Evolutionary conservation across 75 land plant genomes (phyloP).

Genomic region (Picea glauca): DNA sequence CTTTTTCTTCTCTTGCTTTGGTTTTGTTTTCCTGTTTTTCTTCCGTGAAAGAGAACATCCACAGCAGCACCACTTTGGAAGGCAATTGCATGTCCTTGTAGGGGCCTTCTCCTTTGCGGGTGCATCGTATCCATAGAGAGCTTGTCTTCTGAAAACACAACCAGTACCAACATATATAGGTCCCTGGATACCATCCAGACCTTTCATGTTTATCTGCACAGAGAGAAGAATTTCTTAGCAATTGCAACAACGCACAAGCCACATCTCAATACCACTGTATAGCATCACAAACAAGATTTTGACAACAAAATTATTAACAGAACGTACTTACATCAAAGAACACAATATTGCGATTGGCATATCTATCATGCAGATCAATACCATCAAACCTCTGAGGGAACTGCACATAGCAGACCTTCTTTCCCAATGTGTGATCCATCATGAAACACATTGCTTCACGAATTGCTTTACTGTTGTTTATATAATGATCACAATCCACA

Average conservation of each 20-base stretch:
- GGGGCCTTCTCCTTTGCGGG: slow-evolving; percentile 57
- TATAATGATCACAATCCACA: slow-evolving; percentile 90
- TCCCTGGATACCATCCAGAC: slow-evolving; percentile 89
- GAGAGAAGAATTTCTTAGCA: slow-evolving; percentile 33
- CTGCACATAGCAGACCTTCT: slow-evolving; percentile 79
- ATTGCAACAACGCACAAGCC: slow-evolving; percentile 59
- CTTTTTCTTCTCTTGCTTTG: slow-evolving; percentile 40
- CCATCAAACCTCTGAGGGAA: slow-evolving; percentile 93
- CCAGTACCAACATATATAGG: slow-evolving; percentile 94
- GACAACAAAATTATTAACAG: slow-evolving; percentile 57
- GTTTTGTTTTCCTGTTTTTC: slow-evolving; percentile 47
- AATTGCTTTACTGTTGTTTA: slow-evolving; percentile 92
- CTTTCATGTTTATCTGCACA: slow-evolving; percentile 89
- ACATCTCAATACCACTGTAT: slow-evolving; percentile 41
- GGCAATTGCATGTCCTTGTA: slow-evolving; percentile 53
- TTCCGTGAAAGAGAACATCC: slow-evolving; percentile 33
- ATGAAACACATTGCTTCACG: slow-evolving; percentile 91
- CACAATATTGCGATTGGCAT: slow-evolving; percentile 84
- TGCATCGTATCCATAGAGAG: slow-evolving; percentile 80
- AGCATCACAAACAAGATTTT: slow-evolving; percentile 55
- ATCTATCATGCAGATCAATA: slow-evolving; percentile 74
- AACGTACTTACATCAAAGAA: slow-evolving; percentile 87
- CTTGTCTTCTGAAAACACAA: slow-evolving; percentile 81
- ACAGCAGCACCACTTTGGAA: slow-evolving; percentile 52
- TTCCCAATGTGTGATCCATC: slow-evolving; percentile 84